phyloP scores from a whole-genome alignment of 352 stramenopile species.

The Aphanomyces cochlioides region DNA sequence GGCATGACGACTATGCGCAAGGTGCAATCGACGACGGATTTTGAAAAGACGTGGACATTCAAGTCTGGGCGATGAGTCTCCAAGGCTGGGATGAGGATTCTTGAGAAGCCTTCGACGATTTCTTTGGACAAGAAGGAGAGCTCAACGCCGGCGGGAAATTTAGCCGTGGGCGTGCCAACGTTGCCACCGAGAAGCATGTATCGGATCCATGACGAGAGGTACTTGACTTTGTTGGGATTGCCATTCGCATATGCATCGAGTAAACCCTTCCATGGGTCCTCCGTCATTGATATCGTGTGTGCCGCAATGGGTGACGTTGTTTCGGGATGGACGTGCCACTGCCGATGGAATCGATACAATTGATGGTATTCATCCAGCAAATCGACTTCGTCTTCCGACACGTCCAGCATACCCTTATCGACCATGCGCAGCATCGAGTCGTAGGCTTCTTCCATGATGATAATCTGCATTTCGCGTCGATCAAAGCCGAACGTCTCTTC shows the following conservation, averaged over 20 bases:
- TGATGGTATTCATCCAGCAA: slow-evolving; percentile 19
- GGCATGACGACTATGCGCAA: slow-evolving; percentile 31
- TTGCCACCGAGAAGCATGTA: slow-evolving; percentile 26
- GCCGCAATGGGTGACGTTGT: neutral
- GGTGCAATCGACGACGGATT: slow-evolving; percentile 26
- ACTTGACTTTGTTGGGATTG: slow-evolving; percentile 30
- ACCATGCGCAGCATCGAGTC: slow-evolving; percentile 25
- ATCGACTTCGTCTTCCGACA: slow-evolving; percentile 28
- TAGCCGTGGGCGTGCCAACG: slow-evolving; percentile 13
- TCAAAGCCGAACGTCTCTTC: slow-evolving; percentile 27
- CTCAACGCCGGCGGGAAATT: slow-evolving; percentile 28
- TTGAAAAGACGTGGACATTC: slow-evolving; percentile 25
- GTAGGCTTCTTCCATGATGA: slow-evolving; percentile 29
- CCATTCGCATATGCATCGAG: slow-evolving; percentile 27
- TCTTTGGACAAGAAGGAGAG: slow-evolving; percentile 27
- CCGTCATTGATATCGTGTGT: slow-evolving; percentile 6
- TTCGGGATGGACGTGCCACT: slow-evolving; percentile 24
- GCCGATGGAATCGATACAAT: slow-evolving; percentile 19
- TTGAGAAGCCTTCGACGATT: slow-evolving; percentile 27
- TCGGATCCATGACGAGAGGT: slow-evolving; percentile 28
- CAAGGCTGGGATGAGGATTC: slow-evolving; percentile 19
- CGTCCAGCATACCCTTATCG: slow-evolving; percentile 17
- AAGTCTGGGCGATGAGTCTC: slow-evolving; percentile 22
- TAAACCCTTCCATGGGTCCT: slow-evolving; percentile 25
- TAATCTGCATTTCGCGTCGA: slow-evolving; percentile 30